Evolutionary conservation across 2,329 filamentous ascomycete genomes (phyloP).

Genomic region (Claviceps africana): DNA sequence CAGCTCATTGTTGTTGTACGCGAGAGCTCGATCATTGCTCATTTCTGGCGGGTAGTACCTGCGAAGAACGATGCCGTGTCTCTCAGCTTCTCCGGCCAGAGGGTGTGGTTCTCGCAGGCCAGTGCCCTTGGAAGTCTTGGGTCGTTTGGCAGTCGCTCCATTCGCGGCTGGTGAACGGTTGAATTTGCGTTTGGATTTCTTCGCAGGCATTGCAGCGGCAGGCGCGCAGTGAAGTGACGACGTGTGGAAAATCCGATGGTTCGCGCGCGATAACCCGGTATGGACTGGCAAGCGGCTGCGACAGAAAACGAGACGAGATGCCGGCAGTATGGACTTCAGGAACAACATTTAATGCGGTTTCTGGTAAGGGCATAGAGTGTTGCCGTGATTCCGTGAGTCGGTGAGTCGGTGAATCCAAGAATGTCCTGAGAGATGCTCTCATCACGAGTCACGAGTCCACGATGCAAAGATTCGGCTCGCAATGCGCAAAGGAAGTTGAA

Average conservation of each 20-base stretch:
- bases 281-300: neutral
- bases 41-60: slow-evolving; percentile 79
- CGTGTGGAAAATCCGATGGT: neutral
- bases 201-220: slow-evolving; percentile 16
- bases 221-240: neutral
- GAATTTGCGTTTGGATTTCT: slow-evolving; percentile 16
- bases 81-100: slow-evolving; percentile 30
- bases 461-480: neutral
- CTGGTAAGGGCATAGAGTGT: neutral
- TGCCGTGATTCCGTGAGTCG: no score
- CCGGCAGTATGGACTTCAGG: neutral
- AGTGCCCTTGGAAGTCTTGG: slow-evolving; percentile 20
- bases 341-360: neutral
- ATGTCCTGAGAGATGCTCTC: neutral
- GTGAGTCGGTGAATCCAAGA: neutral
- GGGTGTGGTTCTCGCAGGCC: slow-evolving; percentile 32
- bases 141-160: slow-evolving; percentile 18
- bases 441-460: no score
- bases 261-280: neutral
- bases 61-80: slow-evolving; percentile 50
- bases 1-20: slow-evolving; percentile 58
- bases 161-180: slow-evolving; percentile 10
- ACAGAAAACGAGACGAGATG: neutral
- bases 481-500: neutral
- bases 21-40: slow-evolving; percentile 60